Evolutionary conservation across 768 basidiomycete genomes (phyloP), one percentile per base, ranked within the genome.

Genomic region (Lenzites betulinus): DNA sequence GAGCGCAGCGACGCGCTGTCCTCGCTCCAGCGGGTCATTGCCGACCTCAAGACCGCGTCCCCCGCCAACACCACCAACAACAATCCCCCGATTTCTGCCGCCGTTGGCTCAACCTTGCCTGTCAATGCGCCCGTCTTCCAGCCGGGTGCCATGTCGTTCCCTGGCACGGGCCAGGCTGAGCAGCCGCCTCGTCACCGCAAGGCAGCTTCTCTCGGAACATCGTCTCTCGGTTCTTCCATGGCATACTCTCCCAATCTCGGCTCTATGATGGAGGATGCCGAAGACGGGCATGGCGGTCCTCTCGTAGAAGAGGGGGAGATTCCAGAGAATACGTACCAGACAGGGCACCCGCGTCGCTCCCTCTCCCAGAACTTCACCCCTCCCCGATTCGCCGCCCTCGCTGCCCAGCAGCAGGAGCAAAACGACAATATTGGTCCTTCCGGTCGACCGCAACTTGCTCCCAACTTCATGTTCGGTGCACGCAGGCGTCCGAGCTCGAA

Each of bases 11-110:
- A 89, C 71, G 92, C 90, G 18, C 79, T 94, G 59, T 90, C 89
- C 61, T 93, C 92, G 28, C 84, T 98, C 54, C 94, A 98, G 70
- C 86, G 92, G 58, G 89, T 97, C 73, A 98, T 98, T 66, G 91
- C 91, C 57, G 95, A 98, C 74, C 80, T 97, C 64, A 96, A 94
- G 81, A 88, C 92, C 2, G 87, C 92, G 54, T 86, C 90, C 51
- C 79, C 84, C 52, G 83, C 78, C 69, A 82, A 74, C 66, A 66
- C 74, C 42, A 76, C 69, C 60, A 79, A 76, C 51, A 70, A 74
- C 3, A 64, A 79, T 62, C 64, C 54, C 48, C 64, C 72, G 36
- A 74, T 69, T 66, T 77, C 81, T 43, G 79, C 83, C 69, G 76
- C 83, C 63, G 74, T 66, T 11, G 66, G 70, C 35, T 84, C 87